phyloP scores from a whole-genome alignment of 1,139 yeast genomes.

The Lizanozyma gosingica region DNA sequence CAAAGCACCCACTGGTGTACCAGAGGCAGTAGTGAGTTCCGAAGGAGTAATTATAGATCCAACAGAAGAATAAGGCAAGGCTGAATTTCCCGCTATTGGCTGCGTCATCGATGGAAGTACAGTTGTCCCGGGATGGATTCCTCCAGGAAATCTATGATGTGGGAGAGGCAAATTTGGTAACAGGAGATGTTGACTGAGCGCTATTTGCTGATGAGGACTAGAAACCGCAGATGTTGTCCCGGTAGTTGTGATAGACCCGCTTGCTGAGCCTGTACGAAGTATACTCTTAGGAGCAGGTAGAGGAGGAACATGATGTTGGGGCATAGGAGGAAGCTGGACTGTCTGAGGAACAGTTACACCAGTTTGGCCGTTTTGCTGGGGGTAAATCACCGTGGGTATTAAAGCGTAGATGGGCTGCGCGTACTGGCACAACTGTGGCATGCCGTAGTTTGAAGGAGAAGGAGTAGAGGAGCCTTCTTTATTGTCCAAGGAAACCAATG shows the following conservation, averaged over 20 bases:
- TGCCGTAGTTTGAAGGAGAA: too few species aligned
- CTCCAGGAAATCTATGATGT: too few species aligned
- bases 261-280: too few species aligned
- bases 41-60: too few species aligned
- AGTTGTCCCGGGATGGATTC: too few species aligned
- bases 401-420: not conserved
- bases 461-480: not conserved
- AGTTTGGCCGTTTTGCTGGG: not conserved
- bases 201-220: not conserved
- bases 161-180: not conserved
- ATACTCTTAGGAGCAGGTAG: too few species aligned
- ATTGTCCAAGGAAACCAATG: not conserved
- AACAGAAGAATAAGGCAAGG: too few species aligned
- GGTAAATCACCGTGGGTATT: not conserved
- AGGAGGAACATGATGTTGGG: not conserved
- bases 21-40: too few species aligned
- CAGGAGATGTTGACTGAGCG: not conserved
- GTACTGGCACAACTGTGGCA: not conserved
- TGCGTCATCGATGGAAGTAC: too few species aligned
- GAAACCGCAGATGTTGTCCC: not conserved
- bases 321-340: not conserved
- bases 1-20: not conserved
- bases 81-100: too few species aligned
- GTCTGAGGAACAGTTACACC: not conserved
- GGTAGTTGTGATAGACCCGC: not conserved